phyloP scores from a whole-genome alignment of 2,329 filamentous ascomycete species.

The Purpureocillium takamizusanense region DNA sequence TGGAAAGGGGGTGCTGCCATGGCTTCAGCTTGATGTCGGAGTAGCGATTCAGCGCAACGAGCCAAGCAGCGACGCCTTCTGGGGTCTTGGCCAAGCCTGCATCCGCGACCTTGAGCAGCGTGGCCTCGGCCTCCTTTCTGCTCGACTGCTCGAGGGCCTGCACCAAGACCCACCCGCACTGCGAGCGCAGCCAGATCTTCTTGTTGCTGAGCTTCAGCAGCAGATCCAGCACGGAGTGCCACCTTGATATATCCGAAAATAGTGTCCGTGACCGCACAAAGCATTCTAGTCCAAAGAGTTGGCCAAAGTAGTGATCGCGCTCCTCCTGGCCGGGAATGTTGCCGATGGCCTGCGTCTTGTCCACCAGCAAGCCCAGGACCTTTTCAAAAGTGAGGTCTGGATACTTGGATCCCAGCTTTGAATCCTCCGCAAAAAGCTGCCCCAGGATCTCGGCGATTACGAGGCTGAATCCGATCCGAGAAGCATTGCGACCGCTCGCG shows the following conservation, averaged over 20 bases:
- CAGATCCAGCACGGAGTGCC: constrained; percentile 60
- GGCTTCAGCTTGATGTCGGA: constrained; percentile 55
- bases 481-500: constrained; percentile 81
- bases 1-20: constrained; percentile 70
- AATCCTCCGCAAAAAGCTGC: constrained; percentile 52
- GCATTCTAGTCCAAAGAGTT: constrained; percentile 79
- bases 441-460: constrained; percentile 74
- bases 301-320: constrained; percentile 75
- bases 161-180: constrained; percentile 76
- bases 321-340: constrained; percentile 63
- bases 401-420: constrained; percentile 38
- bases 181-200: constrained; percentile 82
- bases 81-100: constrained; percentile 68
- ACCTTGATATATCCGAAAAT: constrained; percentile 50
- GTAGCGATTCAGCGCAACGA: constrained; percentile 58
- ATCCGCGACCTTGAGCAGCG: constrained; percentile 52
- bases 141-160: constrained; percentile 59
- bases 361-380: constrained; percentile 41
- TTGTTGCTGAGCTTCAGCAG: constrained; percentile 67
- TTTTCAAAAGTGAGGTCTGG: constrained; percentile 45
- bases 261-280: constrained; percentile 73
- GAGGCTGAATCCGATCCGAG: constrained; percentile 80
- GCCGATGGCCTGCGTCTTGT: constrained; percentile 45
- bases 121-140: constrained; percentile 47
- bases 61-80: constrained; percentile 85